These are phyloP conservation scores for Chalciporus sp. DNA, from an alignment of 1,284 basidiomycete species.

Conservation along the genomic window DNA sequence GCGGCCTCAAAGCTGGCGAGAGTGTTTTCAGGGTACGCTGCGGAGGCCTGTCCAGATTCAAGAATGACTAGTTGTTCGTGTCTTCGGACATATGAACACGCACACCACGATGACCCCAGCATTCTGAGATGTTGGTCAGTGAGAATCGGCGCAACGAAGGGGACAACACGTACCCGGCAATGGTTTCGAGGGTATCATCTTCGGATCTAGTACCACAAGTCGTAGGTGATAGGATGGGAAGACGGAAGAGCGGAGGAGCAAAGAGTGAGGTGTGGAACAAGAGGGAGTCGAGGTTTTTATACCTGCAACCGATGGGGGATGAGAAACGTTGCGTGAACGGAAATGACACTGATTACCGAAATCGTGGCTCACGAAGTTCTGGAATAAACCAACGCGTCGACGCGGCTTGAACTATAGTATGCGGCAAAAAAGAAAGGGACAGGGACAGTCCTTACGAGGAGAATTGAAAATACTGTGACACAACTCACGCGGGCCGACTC, in stretches of 20 bases:
- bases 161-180: constrained; percentile 29
- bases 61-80: constrained; percentile 12
- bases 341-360: constrained; percentile 7
- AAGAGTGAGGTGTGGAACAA: neutral
- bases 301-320: constrained; percentile 27
- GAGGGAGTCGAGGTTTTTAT: constrained; percentile 24
- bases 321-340: constrained; percentile 18
- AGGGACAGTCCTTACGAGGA: neutral
- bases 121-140: constrained; percentile 50
- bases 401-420: neutral
- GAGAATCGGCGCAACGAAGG: neutral
- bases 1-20: constrained; percentile 91
- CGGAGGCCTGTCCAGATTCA: constrained; percentile 81
- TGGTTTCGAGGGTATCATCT: constrained; percentile 24
- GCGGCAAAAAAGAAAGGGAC: neutral
- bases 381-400: constrained; percentile 3
- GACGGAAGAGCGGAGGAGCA: neutral
- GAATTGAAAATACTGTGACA: neutral
- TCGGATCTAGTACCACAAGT: neutral
- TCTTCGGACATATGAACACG: constrained; percentile 36
- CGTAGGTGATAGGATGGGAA: neutral
- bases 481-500: neutral
- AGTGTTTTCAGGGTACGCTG: constrained; percentile 89
- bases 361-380: constrained; percentile 1
- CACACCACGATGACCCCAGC: constrained; percentile 95